Percentiles rank a stretch among this genome's conserved stretches.
Conservation (phyloP, 345 rosid genomes). For the Orychophragmus violaceus region DNA sequence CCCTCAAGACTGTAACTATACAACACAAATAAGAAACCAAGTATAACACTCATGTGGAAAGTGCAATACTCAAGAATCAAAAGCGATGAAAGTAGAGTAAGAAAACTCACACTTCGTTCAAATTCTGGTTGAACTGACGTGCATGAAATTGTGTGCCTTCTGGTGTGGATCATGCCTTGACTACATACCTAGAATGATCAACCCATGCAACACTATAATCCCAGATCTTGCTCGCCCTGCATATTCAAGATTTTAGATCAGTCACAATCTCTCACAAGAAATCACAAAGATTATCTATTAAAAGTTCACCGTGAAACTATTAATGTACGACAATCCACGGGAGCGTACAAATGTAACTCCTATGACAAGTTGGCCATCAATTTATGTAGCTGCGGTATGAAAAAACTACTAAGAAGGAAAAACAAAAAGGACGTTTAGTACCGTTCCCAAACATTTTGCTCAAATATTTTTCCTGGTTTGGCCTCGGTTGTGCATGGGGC, state of each 20-base stretch:
- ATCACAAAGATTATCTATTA: neutral
- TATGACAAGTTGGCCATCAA: neutral
- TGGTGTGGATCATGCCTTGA: no score
- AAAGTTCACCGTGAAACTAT: neutral
- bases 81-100: no score
- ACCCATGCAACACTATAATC: slow-evolving; percentile 86
- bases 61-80: no score
- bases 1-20: no score
- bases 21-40: no score
- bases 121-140: no score
- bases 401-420: neutral
- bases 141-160: no score
- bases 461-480: slow-evolving; percentile 89
- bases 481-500: slow-evolving; percentile 93
- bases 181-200: no score
- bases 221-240: slow-evolving; percentile 98
- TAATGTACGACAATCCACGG: neutral
- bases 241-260: slow-evolving; percentile 16
- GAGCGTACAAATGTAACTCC: neutral
- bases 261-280: no score
- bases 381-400: neutral
- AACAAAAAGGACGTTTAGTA: slow-evolving; percentile 3
- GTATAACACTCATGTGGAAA: no score
- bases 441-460: slow-evolving; percentile 99
- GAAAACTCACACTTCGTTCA: no score